Evolutionary conservation across 169 alveolate genomes (phyloP).

Genomic region (Perkinsus chesapeaki): DNA sequence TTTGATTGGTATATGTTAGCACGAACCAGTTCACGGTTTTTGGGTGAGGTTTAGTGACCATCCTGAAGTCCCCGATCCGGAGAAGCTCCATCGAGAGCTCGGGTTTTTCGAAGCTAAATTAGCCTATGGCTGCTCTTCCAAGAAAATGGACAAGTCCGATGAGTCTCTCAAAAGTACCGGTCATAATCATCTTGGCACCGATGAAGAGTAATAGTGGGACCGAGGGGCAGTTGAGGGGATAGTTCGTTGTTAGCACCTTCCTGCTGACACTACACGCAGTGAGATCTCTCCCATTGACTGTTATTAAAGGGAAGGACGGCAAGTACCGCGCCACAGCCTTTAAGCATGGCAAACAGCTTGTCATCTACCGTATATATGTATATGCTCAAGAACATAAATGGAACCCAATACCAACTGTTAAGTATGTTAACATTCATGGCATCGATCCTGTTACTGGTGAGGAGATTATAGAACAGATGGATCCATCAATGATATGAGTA

Average conservation of each 20-base stretch:
- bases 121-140: not conserved
- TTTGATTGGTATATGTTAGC: not conserved
- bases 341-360: not conserved
- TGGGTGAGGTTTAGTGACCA: not conserved
- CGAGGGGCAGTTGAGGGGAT: not conserved
- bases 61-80: not conserved
- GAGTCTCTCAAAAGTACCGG: not conserved
- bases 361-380: not conserved
- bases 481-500: not conserved
- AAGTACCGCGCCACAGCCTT: not conserved
- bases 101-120: not conserved
- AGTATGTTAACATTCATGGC: not conserved
- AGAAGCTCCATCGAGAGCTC: not conserved
- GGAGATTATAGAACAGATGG: not conserved
- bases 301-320: not conserved
- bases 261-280: not conserved
- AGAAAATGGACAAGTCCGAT: not conserved
- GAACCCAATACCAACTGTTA: not conserved
- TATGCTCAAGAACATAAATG: not conserved
- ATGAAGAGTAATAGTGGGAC: not conserved
- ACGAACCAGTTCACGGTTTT: not conserved
- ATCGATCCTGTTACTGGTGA: not conserved
- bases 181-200: not conserved
- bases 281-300: not conserved
- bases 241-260: not conserved